A percentile compares a stretch with the other conserved stretches of the same genome.
Conservation (phyloP, 2,329 filamentous ascomycete genomes). For the Diaporthe longicolla region DNA sequence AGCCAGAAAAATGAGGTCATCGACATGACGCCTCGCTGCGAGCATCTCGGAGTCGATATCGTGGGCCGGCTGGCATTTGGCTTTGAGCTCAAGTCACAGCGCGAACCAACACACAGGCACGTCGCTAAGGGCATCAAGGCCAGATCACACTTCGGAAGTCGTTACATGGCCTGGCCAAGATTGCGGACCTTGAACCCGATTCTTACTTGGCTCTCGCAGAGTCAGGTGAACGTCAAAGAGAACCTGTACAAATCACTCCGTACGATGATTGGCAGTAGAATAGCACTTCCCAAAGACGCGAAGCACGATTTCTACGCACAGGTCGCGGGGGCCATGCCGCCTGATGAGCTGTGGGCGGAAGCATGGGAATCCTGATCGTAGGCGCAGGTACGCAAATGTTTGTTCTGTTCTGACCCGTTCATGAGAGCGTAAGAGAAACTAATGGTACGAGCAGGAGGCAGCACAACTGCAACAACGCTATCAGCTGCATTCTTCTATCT, state of each 20-base stretch:
- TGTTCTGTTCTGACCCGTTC: too few relatives aligned
- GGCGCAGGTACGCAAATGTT: background rate
- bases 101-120: slow-evolving; percentile 25
- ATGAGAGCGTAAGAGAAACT: background rate
- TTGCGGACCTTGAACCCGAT: slow-evolving; percentile 4
- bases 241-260: slow-evolving; percentile 11
- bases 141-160: background rate
- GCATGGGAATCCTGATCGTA: slow-evolving; percentile 11
- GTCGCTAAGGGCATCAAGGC: slow-evolving; percentile 4
- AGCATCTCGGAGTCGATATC: slow-evolving; percentile 40
- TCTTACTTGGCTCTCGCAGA: background rate
- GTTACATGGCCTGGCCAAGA: slow-evolving; percentile 32
- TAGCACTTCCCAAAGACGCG: slow-evolving; percentile 13
- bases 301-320: slow-evolving; percentile 13
- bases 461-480: slow-evolving; percentile 11
- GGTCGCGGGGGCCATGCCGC: background rate
- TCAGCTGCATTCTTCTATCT: slow-evolving; percentile 10
- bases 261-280: background rate
- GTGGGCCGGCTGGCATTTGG: slow-evolving; percentile 44
- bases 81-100: slow-evolving; percentile 43
- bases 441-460: background rate
- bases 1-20: background rate
- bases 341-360: background rate
- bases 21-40: slow-evolving; percentile 8
- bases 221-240: background rate